These are phyloP conservation scores for Lasiosphaeria ovina DNA, from an alignment of 495 filamentous ascomycete species.

Conservation along the genomic window DNA sequence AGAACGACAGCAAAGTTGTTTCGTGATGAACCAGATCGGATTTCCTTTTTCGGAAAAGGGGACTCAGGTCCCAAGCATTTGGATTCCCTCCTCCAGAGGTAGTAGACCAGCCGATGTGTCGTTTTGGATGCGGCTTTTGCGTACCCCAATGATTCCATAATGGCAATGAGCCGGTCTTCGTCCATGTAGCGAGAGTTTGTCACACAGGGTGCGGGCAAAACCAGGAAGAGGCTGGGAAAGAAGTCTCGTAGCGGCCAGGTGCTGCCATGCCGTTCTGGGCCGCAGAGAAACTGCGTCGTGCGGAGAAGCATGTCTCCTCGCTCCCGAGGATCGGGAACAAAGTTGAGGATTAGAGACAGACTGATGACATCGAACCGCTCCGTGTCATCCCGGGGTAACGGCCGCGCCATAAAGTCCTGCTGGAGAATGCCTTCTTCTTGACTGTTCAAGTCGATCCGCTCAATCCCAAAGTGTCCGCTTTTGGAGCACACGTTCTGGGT, in stretches of 20 bases:
- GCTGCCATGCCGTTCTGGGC: constrained; percentile 17
- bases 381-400: constrained; percentile 58
- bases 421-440: constrained; percentile 74
- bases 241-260: constrained; percentile 28
- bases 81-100: constrained; percentile 64
- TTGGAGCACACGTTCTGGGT: constrained; percentile 79
- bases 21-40: constrained; percentile 67
- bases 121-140: constrained; percentile 61
- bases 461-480: constrained; percentile 66
- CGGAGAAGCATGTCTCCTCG: constrained; percentile 87
- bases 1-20: constrained; percentile 90
- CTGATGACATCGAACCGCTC: constrained; percentile 86
- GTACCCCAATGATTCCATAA: constrained; percentile 80
- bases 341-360: constrained; percentile 94
- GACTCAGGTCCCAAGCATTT: constrained; percentile 19
- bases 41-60: constrained; percentile 60
- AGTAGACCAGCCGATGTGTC: constrained; percentile 82
- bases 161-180: constrained; percentile 63
- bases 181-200: constrained; percentile 89
- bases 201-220: constrained; percentile 85
- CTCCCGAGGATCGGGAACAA: constrained; percentile 69
- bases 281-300: constrained; percentile 62
- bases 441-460: constrained; percentile 87
- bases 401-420: constrained; percentile 93
- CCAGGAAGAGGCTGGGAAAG: constrained; percentile 84